Conservation (phyloP, 2,329 filamentous ascomycete species). For the Pseudogymnoascus sp. region DNA sequence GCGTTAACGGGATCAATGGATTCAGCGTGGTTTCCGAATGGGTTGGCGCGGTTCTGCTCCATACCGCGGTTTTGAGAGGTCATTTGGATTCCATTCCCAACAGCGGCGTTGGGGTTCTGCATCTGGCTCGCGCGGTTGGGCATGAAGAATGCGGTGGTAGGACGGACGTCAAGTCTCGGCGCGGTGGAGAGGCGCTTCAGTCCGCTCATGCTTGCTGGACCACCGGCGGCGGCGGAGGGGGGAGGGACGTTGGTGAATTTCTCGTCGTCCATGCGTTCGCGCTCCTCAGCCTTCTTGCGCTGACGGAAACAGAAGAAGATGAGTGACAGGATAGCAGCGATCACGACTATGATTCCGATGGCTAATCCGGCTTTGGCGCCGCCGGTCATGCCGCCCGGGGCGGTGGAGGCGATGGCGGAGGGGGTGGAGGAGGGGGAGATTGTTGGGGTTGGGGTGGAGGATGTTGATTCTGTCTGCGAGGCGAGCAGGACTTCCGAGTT, state of each 20-base stretch:
- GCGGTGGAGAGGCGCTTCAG: slow-evolving; percentile 41
- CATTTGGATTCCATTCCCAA: slow-evolving; percentile 39
- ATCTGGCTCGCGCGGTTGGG: slow-evolving; percentile 49
- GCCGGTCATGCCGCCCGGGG: slow-evolving; percentile 29
- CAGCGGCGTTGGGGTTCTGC: slow-evolving; percentile 15
- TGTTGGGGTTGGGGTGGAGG: slow-evolving; percentile 9
- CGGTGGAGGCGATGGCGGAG: not conserved
- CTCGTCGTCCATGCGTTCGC: slow-evolving; percentile 52
- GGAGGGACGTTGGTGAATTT: slow-evolving; percentile 43
- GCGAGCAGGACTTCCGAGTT: not conserved
- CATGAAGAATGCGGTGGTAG: slow-evolving; percentile 70
- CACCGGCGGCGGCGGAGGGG: slow-evolving; percentile 26
- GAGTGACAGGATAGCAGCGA: slow-evolving; percentile 59
- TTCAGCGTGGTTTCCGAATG: slow-evolving; percentile 59
- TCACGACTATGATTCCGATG: slow-evolving; percentile 65
- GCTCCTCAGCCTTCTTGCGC: slow-evolving; percentile 59
- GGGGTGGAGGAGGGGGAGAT: slow-evolving; percentile 11
- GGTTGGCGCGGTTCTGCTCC: slow-evolving; percentile 49
- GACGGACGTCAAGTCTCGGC: slow-evolving; percentile 75
- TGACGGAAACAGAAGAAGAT: slow-evolving; percentile 63
- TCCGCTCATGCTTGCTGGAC: slow-evolving; percentile 12
- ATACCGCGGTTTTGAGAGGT: slow-evolving; percentile 34
- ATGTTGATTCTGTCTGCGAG: slow-evolving; percentile 6
- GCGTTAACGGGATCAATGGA: slow-evolving; percentile 35
- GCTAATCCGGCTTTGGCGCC: slow-evolving; percentile 67